Evolutionary conservation across 73 alveolate genomes (phyloP).

Genomic region (Durusdinium trenchii): DNA sequence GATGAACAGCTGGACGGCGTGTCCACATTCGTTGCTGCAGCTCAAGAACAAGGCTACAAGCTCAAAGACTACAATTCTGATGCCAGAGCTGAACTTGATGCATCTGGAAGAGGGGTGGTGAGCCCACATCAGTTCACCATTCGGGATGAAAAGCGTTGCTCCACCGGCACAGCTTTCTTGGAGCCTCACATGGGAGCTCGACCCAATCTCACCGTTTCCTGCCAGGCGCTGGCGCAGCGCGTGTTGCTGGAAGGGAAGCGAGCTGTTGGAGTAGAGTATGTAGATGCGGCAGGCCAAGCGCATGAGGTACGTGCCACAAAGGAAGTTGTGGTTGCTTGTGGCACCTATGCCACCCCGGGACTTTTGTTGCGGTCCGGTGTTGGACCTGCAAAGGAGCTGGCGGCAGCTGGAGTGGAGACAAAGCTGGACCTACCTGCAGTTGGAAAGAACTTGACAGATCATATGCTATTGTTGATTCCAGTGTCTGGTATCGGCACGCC

Average conservation of each 20-base stretch:
- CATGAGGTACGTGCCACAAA: neutral
- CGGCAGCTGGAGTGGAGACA: constrained; percentile 12
- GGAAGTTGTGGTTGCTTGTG: constrained; percentile 40
- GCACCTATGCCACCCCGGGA: constrained; percentile 73
- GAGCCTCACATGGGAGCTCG: constrained; percentile 90
- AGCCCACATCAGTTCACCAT: constrained; percentile 77
- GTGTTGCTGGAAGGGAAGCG: constrained; percentile 45
- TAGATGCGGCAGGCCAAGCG: constrained; percentile 3
- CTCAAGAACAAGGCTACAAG: constrained; percentile 45
- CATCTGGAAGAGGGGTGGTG: constrained; percentile 55
- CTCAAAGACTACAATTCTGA: constrained; percentile 67
- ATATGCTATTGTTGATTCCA: neutral
- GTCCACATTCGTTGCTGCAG: constrained; percentile 57
- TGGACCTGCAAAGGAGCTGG: neutral
- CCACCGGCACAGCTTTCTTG: constrained; percentile 39
- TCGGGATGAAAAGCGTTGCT: neutral
- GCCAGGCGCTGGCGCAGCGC: constrained; percentile 18
- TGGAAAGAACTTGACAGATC: constrained; percentile 58
- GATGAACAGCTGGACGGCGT: constrained; percentile 33
- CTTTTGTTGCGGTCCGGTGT: constrained; percentile 61
- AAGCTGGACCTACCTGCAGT: constrained; percentile 39
- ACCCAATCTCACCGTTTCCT: neutral
- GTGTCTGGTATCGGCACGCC: constrained; percentile 20
- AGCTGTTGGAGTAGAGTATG: constrained; percentile 66
- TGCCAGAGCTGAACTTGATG: neutral